Evolutionary conservation across 2,329 filamentous ascomycete species (phyloP), one percentile per base, ranked within the genome.

Genomic region (Fusarium falciforme): DNA sequence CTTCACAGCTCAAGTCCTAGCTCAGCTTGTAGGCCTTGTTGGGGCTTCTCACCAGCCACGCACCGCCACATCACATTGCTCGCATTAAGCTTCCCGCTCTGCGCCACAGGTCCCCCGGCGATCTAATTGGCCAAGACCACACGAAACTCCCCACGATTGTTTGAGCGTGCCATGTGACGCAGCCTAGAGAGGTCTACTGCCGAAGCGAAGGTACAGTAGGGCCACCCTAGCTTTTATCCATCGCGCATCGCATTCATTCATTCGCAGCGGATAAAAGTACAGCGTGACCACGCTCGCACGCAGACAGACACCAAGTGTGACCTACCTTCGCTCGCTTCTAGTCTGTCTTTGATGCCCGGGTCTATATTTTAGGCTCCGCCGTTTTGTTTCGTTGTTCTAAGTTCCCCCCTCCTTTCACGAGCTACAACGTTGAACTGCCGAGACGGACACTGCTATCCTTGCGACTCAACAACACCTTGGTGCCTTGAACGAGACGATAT

Each of bases 151-250:
- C 71, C 52, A 63, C 61, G 40, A 69, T 63, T 25, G 47, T 54
- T 31, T 31, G 40, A 52, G 40, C 60, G n/a, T 27, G 47, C 67
- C 69, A 70, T 70, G 72, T 73, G 72, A 75, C 72, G 72, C 72
- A 75, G 64, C 70, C 59, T 68, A 64, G 64, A 66, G 12, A 16
- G 16, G 16, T 7, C 40, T 42, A 49, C 22, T 47, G 42, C 42
- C 42, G 42, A 47, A 25, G 36, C 9, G 4, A 38, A n/a, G 6
- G 40, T 14, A 14, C 10, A 49, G 36, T 52, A 36, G 55, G 59
- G 59, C 54, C 59, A 68, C 38, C 36, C 42, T 33, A 68, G 70
- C 68, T 67, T 42, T 29, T 47, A 47, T 29, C 47, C 25, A 52
- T 52, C 47, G 25, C 47, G 25, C 47, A 54, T 54, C 47, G 27